Evolutionary conservation across 2,329 filamentous ascomycete species (phyloP), one percentile per base, ranked within the genome.

Genomic region (Dryadomyces sulphureus): DNA sequence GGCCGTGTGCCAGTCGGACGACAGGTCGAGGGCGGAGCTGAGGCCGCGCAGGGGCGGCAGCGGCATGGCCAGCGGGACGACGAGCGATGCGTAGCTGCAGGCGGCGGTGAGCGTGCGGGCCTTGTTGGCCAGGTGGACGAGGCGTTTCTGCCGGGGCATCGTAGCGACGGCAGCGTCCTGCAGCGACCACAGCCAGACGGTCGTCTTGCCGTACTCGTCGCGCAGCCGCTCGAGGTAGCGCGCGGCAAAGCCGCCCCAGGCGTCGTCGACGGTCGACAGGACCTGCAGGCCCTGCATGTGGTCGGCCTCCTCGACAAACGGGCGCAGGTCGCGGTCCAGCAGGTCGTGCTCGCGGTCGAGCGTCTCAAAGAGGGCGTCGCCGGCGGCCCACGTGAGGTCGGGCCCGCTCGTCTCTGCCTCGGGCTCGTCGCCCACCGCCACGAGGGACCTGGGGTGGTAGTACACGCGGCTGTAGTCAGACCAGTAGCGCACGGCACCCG

Each of bases 401-500:
- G 38, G 6, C 22, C 22, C 17, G 3, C 8, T 5, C 32, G 32
- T 35, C 11, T 35, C 35, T 4, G 36, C 22, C 40, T 49, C 48
- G 8, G 50, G 50, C 50, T 51, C 50, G 41, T 50, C 48, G 12
- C 50, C 52, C 14, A 96, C 69, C 59, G 94, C 89, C 9, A 94
- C 72, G 45, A 94, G 76, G 12, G 88, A 94, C 46, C 77, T 78
- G 8, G 92, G 92, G 59, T 96, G 89, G 59, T 84, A 95, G 63
- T 79, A 98, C n/a, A 92, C 75, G 22, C 87, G 78, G 54, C 86
- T 93, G 63, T 88, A 96, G 62, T 98, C 92, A 27, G 88, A 94
- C 90, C 92, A 98, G 65, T 92, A 96, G 45, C 87, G 77, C n/a
- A 96, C 84, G 11, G 76, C 74, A 7, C 79, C 74, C 1, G 78